These are phyloP conservation scores for Calonectria crousiana DNA, from an alignment of 2,329 filamentous ascomycete species.

Conservation along the genomic window DNA sequence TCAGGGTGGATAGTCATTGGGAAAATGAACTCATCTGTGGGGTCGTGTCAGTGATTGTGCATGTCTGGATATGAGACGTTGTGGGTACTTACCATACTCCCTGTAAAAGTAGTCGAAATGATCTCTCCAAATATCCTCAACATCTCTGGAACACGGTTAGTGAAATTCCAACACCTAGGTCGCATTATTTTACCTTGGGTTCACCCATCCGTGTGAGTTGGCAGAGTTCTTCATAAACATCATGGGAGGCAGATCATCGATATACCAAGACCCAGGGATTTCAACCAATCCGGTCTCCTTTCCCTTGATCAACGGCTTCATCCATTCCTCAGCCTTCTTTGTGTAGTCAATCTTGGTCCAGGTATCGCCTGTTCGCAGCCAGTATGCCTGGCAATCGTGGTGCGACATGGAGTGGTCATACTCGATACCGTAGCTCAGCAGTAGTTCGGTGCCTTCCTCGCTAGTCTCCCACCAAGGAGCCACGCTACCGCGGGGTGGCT, in stretches of 20 bases:
- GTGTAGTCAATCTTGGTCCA: conserved; percentile 78
- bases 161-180: too few species aligned
- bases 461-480: conserved; percentile 82
- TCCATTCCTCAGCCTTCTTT: conserved; percentile 42
- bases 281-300: conserved; percentile 73
- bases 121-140: conserved; percentile 74
- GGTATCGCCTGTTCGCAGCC: conserved; percentile 70
- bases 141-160: conserved; percentile 50
- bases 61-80: background rate
- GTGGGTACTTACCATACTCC: conserved; percentile 64
- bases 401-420: conserved; percentile 74
- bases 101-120: conserved; percentile 81
- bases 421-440: conserved; percentile 75
- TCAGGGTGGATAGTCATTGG: conserved; percentile 84
- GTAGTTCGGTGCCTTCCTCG: conserved; percentile 73
- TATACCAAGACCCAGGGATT: conserved; percentile 72
- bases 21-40: conserved; percentile 76
- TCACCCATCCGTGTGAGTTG: conserved; percentile 72
- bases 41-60: background rate
- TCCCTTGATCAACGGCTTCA: conserved; percentile 69
- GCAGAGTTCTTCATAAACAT: conserved; percentile 77
- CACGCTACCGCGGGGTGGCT: conserved; percentile 78
- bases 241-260: conserved; percentile 76
- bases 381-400: conserved; percentile 72
- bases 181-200: conserved; percentile 50